Evolutionary conservation across 768 basidiomycete genomes (phyloP).

Genomic region (Boletales sp.): DNA sequence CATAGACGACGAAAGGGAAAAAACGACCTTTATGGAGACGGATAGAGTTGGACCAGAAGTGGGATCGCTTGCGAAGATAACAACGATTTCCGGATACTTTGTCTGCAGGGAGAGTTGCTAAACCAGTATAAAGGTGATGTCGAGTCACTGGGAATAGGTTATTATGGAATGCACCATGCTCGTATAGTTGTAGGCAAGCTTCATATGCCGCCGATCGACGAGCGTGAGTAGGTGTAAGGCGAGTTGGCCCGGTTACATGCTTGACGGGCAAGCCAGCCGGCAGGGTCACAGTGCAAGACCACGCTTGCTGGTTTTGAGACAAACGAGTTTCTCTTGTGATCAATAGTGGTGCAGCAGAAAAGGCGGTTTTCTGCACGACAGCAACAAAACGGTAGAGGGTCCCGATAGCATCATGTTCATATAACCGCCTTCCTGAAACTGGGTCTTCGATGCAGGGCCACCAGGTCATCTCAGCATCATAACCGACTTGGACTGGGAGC

Average conservation of each 20-base stretch:
- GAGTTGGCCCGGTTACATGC: conserved; percentile 42
- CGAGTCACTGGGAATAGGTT: conserved; percentile 35
- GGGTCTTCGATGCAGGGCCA: conserved; percentile 54
- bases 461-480: conserved; percentile 31
- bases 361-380: conserved; percentile 9
- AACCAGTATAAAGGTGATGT: conserved; percentile 1
- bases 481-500: conserved; percentile 45
- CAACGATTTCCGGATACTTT: conserved; percentile 43
- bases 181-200: conserved; percentile 49
- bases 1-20: conserved; percentile 40
- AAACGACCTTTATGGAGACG: conserved; percentile 18
- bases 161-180: conserved; percentile 50
- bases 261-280: conserved; percentile 41
- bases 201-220: conserved; percentile 57
- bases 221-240: conserved; percentile 47
- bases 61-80: conserved; percentile 57
- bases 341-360: conserved; percentile 15
- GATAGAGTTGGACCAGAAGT: conserved; percentile 59
- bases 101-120: conserved; percentile 16
- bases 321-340: conserved; percentile 20
- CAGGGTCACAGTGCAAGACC: conserved; percentile 49
- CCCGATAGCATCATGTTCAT: conserved; percentile 52
- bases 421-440: conserved; percentile 56
- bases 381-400: conserved; percentile 53
- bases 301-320: conserved; percentile 19